Evolutionary conservation across 768 basidiomycete genomes (phyloP).

Genomic region (Hygrophorus pudorinus): DNA sequence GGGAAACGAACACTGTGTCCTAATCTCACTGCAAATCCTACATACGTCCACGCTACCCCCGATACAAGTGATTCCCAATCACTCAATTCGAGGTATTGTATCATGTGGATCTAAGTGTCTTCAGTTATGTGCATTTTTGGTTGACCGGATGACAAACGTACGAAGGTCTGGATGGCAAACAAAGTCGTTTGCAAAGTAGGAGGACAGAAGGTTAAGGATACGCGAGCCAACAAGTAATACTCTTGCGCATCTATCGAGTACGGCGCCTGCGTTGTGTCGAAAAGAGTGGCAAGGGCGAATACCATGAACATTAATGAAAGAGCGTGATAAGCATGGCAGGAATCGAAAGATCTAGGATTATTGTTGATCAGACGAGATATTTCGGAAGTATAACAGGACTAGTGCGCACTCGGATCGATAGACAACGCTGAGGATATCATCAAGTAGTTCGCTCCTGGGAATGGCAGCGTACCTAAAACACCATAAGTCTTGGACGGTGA

Average conservation of each 20-base stretch:
- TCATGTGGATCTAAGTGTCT: slow-evolving; percentile 25
- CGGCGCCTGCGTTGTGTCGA: slow-evolving; percentile 39
- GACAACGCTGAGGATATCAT: slow-evolving; percentile 42
- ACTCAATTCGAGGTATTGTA: slow-evolving; percentile 46
- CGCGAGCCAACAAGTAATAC: slow-evolving; percentile 50
- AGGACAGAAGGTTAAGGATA: slow-evolving; percentile 37
- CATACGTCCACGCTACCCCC: slow-evolving; percentile 42
- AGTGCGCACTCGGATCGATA: slow-evolving; percentile 50
- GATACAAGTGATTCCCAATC: slow-evolving; percentile 38
- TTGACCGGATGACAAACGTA: slow-evolving; percentile 14
- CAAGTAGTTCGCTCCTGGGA: slow-evolving; percentile 42
- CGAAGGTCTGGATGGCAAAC: slow-evolving; percentile 44
- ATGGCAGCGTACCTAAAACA: slow-evolving; percentile 43
- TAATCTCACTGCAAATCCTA: slow-evolving; percentile 50
- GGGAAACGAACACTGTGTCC: slow-evolving; percentile 45
- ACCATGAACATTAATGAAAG: slow-evolving; percentile 56
- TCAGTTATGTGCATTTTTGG: not conserved
- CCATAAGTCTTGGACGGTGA: slow-evolving; percentile 1
- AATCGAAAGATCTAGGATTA: slow-evolving; percentile 23
- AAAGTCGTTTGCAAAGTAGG: slow-evolving; percentile 43
- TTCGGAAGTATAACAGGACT: slow-evolving; percentile 8
- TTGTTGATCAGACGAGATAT: not conserved
- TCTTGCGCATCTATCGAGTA: slow-evolving; percentile 47
- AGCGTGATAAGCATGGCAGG: slow-evolving; percentile 34
- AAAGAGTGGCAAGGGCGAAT: slow-evolving; percentile 56